These are phyloP conservation scores for Geotrichum europaeum DNA, from an alignment of 1,139 yeast species.

Conservation along the genomic window DNA sequence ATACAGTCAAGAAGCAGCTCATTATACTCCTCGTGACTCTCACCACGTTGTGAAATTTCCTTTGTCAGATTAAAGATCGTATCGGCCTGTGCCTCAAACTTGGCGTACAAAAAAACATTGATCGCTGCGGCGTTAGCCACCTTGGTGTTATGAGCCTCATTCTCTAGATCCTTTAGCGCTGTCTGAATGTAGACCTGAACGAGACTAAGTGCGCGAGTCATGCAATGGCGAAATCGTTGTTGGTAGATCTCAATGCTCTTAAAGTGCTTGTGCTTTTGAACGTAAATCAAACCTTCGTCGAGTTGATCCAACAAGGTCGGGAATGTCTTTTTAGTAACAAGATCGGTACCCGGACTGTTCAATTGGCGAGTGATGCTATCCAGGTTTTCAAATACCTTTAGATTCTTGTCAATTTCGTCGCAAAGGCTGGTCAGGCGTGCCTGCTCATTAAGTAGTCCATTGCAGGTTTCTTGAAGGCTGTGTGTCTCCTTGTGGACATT, in stretches of 20 bases:
- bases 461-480: slow-evolving; percentile 58
- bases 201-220: slow-evolving; percentile 75
- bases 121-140: slow-evolving; percentile 37
- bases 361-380: slow-evolving; percentile 64
- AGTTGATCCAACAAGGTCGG: slow-evolving; percentile 49
- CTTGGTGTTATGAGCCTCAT: slow-evolving; percentile 39
- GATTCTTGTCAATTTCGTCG: slow-evolving; percentile 46
- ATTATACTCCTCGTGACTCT: slow-evolving; percentile 49
- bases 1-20: slow-evolving; percentile 67
- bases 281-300: slow-evolving; percentile 52
- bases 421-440: slow-evolving; percentile 42
- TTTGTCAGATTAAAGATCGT: slow-evolving; percentile 42
- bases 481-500: slow-evolving; percentile 54
- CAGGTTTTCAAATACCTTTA: slow-evolving; percentile 60
- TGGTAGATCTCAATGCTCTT: slow-evolving; percentile 67
- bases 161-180: slow-evolving; percentile 46
- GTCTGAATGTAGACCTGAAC: slow-evolving; percentile 60
- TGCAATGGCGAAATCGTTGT: slow-evolving; percentile 73
- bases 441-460: slow-evolving; percentile 49
- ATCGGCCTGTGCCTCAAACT: slow-evolving; percentile 46
- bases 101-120: slow-evolving; percentile 56
- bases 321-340: slow-evolving; percentile 55
- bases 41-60: slow-evolving; percentile 49
- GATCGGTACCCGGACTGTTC: slow-evolving; percentile 62
- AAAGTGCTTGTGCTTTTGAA: slow-evolving; percentile 46